Evolutionary conservation across 2,329 filamentous ascomycete genomes (phyloP).

Genomic region (Penicillium italicum): DNA sequence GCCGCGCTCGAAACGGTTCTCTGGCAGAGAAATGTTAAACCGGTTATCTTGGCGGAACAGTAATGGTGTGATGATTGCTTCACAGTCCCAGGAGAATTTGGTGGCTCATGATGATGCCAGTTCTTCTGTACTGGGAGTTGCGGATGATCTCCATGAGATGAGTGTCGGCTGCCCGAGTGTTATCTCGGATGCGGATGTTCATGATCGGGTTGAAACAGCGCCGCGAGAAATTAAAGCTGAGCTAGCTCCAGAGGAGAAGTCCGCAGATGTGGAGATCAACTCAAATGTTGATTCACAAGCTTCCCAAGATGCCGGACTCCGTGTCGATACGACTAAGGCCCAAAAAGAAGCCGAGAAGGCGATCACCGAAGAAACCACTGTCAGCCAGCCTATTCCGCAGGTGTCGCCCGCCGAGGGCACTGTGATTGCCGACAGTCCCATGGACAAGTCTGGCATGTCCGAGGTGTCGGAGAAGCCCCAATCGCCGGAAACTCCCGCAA

Average conservation of each 20-base stretch:
- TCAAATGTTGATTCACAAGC: not conserved
- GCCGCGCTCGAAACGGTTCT: conserved; percentile 30
- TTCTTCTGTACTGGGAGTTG: conserved; percentile 27
- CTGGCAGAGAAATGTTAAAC: conserved; percentile 28
- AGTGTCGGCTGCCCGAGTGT: conserved; percentile 19
- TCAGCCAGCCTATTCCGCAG: not conserved
- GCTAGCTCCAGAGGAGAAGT: not conserved
- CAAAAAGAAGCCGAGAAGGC: not conserved
- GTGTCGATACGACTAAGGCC: not conserved
- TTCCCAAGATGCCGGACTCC: not conserved
- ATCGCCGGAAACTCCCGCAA: not conserved
- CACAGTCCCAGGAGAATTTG: conserved; percentile 37
- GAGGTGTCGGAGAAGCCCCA: not conserved
- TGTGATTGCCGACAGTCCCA: not conserved
- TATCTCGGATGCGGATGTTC: conserved; percentile 3
- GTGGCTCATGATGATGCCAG: conserved; percentile 19
- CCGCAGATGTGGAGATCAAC: not conserved
- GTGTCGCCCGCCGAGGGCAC: not conserved
- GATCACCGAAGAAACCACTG: not conserved
- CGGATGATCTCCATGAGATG: conserved; percentile 24
- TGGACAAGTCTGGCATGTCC: not conserved
- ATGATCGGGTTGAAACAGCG: not conserved
- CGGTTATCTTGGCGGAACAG: conserved; percentile 26
- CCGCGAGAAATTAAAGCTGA: not conserved
- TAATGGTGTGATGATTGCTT: conserved; percentile 14